Evolutionary conservation across 2,329 filamentous ascomycete genomes (phyloP).

Genomic region (Aspergillus tanneri): DNA sequence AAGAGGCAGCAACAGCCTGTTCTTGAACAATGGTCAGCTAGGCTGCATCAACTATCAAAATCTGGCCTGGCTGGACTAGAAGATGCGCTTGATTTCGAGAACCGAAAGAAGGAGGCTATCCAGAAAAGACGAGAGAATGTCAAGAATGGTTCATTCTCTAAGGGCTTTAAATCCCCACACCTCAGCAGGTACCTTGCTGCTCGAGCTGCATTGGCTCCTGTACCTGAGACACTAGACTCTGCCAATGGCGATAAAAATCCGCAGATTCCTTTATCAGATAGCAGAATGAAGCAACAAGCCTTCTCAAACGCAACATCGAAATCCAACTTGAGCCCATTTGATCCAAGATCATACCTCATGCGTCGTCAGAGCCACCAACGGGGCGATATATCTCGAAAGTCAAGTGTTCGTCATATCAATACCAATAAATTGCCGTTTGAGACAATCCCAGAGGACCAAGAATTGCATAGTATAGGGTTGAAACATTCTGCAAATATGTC

Average conservation of each 20-base stretch:
- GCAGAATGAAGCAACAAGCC: neutral
- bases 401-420: constrained; percentile 17
- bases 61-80: constrained; percentile 22
- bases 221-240: neutral
- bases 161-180: constrained; percentile 26
- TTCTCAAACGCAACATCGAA: neutral
- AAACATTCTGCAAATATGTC: constrained; percentile 8
- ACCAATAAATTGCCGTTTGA: constrained; percentile 33
- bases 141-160: constrained; percentile 4
- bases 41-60: constrained; percentile 20
- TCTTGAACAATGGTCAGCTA: constrained; percentile 26
- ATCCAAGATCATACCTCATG: constrained; percentile 35
- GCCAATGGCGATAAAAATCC: neutral
- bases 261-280: neutral
- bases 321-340: constrained; percentile 20
- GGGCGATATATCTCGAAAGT: neutral
- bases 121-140: constrained; percentile 25
- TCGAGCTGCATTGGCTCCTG: constrained; percentile 23
- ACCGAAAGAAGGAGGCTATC: constrained; percentile 37
- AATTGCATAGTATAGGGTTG: constrained; percentile 26
- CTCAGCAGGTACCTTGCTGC: constrained; percentile 34
- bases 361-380: constrained; percentile 16
- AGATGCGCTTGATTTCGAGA: constrained; percentile 41
- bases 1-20: constrained; percentile 22
- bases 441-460: constrained; percentile 24